Conservation (phyloP, 2,329 filamentous ascomycete species). For the Talaromyces sp. region DNA sequence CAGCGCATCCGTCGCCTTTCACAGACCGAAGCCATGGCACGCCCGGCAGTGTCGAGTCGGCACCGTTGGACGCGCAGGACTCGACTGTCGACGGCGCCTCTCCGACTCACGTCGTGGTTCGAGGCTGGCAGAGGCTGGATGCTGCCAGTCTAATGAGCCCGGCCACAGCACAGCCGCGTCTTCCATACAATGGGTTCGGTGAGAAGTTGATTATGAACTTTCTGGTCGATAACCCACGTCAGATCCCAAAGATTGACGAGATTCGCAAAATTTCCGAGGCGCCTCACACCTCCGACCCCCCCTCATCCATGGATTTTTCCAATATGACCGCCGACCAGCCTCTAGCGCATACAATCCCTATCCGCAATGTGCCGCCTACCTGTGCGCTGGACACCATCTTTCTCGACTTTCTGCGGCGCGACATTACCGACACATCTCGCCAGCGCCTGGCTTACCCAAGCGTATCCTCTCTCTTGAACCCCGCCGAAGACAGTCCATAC, state of each 20-base stretch:
- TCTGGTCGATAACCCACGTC: constrained; percentile 58
- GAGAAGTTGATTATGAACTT: constrained; percentile 71
- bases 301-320: constrained; percentile 17
- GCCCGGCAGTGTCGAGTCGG: constrained; percentile 14
- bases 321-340: constrained; percentile 18
- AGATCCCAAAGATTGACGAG: constrained; percentile 49
- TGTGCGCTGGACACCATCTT: constrained; percentile 76
- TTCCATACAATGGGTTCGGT: constrained; percentile 52
- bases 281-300: constrained; percentile 19
- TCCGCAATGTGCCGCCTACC: constrained; percentile 61
- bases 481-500: constrained; percentile 50
- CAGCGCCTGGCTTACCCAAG: constrained; percentile 73
- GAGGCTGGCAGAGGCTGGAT: constrained; percentile 5
- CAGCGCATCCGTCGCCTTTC: constrained; percentile 19
- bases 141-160: background rate
- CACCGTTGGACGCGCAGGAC: constrained; percentile 23
- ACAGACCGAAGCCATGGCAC: constrained; percentile 21
- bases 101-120: constrained; percentile 17
- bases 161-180: constrained; percentile 7
- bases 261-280: constrained; percentile 21
- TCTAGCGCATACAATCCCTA: constrained; percentile 35
- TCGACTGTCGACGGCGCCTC: constrained; percentile 24
- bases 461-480: constrained; percentile 72
- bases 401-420: constrained; percentile 67
- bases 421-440: constrained; percentile 58